phyloP scores from a whole-genome alignment of 2,329 filamentous ascomycete genomes.

The Colletotrichum lini region DNA sequence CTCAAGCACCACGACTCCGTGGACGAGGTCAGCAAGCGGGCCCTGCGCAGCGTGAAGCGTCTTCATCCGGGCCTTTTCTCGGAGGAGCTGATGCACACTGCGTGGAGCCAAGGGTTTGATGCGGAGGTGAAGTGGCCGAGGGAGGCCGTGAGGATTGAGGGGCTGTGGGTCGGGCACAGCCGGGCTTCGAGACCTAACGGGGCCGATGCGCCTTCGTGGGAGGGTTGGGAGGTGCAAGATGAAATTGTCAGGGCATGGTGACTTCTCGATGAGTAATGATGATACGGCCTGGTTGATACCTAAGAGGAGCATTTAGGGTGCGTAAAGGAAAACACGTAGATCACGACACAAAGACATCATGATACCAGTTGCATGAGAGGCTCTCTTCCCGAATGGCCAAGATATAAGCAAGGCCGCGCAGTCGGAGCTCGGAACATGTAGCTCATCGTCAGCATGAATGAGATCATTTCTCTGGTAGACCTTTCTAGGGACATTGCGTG shows the following conservation, averaged over 20 bases:
- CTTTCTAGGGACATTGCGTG: no score
- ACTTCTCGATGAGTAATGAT: not conserved
- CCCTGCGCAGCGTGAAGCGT: constrained; percentile 65
- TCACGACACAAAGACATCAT: not conserved
- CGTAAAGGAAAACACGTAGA: not conserved
- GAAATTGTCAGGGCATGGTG: constrained; percentile 42
- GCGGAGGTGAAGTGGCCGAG: constrained; percentile 56
- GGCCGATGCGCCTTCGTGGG: constrained; percentile 68
- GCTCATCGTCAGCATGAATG: no score
- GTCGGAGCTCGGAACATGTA: no score
- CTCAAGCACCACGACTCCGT: constrained; percentile 71
- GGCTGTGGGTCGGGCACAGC: constrained; percentile 55
- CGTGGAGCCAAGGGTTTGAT: constrained; percentile 50
- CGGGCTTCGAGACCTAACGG: constrained; percentile 59
- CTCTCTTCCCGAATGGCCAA: no score
- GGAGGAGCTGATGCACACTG: constrained; percentile 48
- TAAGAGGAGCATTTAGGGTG: not conserved
- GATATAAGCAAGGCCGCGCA: no score
- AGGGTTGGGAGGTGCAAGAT: constrained; percentile 62
- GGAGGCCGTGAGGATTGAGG: constrained; percentile 56
- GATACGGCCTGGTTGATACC: not conserved
- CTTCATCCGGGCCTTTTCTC: constrained; percentile 51
- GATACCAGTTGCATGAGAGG: not conserved
- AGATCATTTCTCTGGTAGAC: no score
- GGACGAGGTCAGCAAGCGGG: constrained; percentile 69